Evolutionary conservation across 2,329 filamentous ascomycete genomes (phyloP), one percentile per base, ranked within the genome.

Genomic region (Aschersonia sp.): DNA sequence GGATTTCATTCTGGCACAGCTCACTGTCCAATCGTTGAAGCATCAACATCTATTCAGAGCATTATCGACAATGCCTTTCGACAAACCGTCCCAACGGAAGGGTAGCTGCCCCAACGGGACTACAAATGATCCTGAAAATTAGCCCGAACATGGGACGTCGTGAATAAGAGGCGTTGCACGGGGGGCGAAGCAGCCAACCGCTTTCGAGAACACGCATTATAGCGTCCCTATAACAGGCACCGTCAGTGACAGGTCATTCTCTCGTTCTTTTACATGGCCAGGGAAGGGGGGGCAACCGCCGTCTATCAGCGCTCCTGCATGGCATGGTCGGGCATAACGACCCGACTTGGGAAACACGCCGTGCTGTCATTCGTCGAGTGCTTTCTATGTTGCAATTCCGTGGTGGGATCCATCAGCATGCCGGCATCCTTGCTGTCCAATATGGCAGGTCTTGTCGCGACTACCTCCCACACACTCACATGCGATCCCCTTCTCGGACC

Each of bases 311-410:
- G 20, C 32, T 38, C 10, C 32, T 38, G 32, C 32, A 38, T 38
- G 32, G 32, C 32, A 38, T 10, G 32, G 32, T 10, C 32, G 32
- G 10, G 32, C 31, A 7, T 43, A 20, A 45, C 30, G 35, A 41
- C 43, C 47, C 10, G 43, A 44, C 40, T 44, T 44, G 47, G 47
- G 30, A 46, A 12, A 40, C 40, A 46, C 32, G 30, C 29, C 12
- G 20, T 35, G 10, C 44, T 43, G 44, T 44, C 47, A 49, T 49
- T 44, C 31, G 47, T 49, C 40, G 40, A 44, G 44, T 46, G 47
- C 35, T 43, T 45, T 43, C 31, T 31, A 31, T 46, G 30, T 46
- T 41, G 12, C 28, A 20, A 31, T 7, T n/a, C 35, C 7, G 35
- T 20, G 20, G 20, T 20, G 20, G 20, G 20, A 20, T 38, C 32